These are phyloP conservation scores for Paxillus involutus DNA, from an alignment of 768 basidiomycete genomes.

Conservation along the genomic window DNA sequence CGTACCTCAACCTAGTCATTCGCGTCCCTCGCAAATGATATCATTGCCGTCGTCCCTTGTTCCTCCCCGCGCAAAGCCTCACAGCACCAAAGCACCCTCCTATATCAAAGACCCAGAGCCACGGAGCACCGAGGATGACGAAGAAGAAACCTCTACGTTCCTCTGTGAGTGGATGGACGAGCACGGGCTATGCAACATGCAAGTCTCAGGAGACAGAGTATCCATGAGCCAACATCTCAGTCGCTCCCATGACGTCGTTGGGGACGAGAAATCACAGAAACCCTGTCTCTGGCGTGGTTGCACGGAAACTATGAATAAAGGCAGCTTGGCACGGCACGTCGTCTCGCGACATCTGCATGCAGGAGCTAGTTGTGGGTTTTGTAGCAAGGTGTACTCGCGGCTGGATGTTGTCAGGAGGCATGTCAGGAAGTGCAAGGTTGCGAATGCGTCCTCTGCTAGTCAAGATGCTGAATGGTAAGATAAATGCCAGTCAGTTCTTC, in stretches of 20 bases:
- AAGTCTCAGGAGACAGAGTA: slow-evolving; percentile 13
- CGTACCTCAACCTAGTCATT: not conserved
- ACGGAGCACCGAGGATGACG: not conserved
- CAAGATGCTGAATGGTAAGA: slow-evolving; percentile 1
- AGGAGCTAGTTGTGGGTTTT: slow-evolving; percentile 20
- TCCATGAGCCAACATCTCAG: slow-evolving; percentile 26
- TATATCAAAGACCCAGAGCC: not conserved
- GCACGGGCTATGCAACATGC: slow-evolving; percentile 19
- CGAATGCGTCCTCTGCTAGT: slow-evolving; percentile 9
- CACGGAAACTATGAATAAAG: slow-evolving; percentile 25
- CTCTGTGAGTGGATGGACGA: slow-evolving; percentile 25
- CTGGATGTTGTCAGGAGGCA: slow-evolving; percentile 26
- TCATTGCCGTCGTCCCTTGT: not conserved
- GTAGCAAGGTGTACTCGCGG: slow-evolving; percentile 26
- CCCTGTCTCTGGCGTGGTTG: slow-evolving; percentile 24
- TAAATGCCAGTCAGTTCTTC: not conserved
- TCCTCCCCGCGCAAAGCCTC: not conserved
- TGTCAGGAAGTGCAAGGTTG: slow-evolving; percentile 24
- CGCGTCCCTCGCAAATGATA: not conserved
- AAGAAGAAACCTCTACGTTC: slow-evolving; percentile 6
- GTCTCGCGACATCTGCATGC: slow-evolving; percentile 21
- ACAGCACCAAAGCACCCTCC: not conserved
- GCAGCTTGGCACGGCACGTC: slow-evolving; percentile 24
- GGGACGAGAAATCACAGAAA: slow-evolving; percentile 13
- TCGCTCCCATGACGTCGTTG: slow-evolving; percentile 16